Percentiles rank a stretch among this genome's conserved stretches.
These are phyloP conservation scores for Plasmodium ovale DNA, from an alignment of 169 alveolate genomes.

Conservation along the genomic window DNA sequence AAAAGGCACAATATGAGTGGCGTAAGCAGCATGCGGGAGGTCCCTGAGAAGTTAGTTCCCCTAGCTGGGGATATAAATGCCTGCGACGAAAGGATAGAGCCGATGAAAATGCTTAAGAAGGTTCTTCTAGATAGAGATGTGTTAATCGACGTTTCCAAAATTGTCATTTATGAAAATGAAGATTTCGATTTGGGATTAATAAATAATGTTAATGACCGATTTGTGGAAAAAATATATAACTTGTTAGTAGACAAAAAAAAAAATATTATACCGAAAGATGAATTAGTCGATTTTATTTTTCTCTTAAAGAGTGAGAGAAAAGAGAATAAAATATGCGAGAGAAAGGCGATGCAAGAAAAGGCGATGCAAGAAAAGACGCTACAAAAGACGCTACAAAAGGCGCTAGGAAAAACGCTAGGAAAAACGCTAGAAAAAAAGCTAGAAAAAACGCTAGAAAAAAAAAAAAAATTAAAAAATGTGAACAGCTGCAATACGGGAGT, in stretches of 20 bases:
- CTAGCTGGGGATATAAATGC: no score
- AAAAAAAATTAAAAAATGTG: not conserved
- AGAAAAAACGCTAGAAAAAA: not conserved
- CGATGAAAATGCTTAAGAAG: slow-evolving; percentile 21
- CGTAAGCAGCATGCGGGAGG: no score
- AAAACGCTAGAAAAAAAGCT: not conserved
- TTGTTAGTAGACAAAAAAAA: slow-evolving; percentile 14
- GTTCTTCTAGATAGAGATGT: slow-evolving; percentile 23
- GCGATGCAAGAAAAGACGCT: not conserved
- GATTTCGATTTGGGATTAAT: slow-evolving; percentile 37
- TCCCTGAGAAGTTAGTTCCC: no score
- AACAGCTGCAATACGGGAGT: not conserved
- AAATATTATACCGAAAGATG: slow-evolving; percentile 53
- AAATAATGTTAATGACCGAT: slow-evolving; percentile 54
- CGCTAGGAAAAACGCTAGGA: no score
- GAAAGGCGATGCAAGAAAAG: slow-evolving; percentile 7
- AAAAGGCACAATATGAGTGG: no score
- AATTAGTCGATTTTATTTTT: slow-evolving; percentile 41
- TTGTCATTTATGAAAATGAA: slow-evolving; percentile 16
- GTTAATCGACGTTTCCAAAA: slow-evolving; percentile 34
- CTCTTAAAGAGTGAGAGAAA: slow-evolving; percentile 36
- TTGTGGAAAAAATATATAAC: slow-evolving; percentile 47
- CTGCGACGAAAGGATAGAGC: no score
- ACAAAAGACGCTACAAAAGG: not conserved
- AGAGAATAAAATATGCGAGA: not conserved